Evolutionary conservation across 192 early-diverging fungal genomes (phyloP), one percentile per base, ranked within the genome.

Genomic region (Cladochytrium replicatum): DNA sequence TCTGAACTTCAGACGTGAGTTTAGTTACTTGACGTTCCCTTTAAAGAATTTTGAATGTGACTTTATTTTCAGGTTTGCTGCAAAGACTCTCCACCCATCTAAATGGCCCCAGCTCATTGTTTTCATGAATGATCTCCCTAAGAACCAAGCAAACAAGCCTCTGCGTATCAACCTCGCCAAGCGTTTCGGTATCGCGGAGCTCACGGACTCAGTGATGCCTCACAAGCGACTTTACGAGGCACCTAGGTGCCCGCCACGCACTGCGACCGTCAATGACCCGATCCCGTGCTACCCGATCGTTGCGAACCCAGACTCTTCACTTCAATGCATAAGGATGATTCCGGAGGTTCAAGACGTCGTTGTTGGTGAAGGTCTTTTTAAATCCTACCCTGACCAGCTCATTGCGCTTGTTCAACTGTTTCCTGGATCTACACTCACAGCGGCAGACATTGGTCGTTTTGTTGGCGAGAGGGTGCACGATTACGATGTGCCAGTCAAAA

Each of bases 101-200:
- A 69, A 69, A 38, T 51, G 62, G 43, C 67, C 67, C 22, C 60
- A 67, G 43, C 52, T 69, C 6, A 39, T 69, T 19, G 67, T 69
- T 0, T 66, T 61, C 48, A 56, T 69, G 63, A 51, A 61, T 32
- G 60, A 65, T 30, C 29, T 69, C n/a, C 66, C 66, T 2, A 68
- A 68, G 29, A 68, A 68, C 47, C 47, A 46, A 22, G 44, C 55
- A 52, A 60, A 60, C 52, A 68, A 68, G 31, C 58, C 58, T 4
- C 21, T 68, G 6, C 61, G 66, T 8, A 67, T 69, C 49, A 65
- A 68, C 37, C 43, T 70, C 4, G 60, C 60, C 15, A 51, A 69
- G 22, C 54, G 67, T 23, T 40, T 69, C 44, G 48, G 46, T 4
- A 42, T 69, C 39, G 37, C 48, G 13, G 57, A 66, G 41, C 41